Evolutionary conservation across 116 monocot species (phyloP), one percentile per base, ranked within the genome.

Genomic region (Dioscorea cayenensis): DNA sequence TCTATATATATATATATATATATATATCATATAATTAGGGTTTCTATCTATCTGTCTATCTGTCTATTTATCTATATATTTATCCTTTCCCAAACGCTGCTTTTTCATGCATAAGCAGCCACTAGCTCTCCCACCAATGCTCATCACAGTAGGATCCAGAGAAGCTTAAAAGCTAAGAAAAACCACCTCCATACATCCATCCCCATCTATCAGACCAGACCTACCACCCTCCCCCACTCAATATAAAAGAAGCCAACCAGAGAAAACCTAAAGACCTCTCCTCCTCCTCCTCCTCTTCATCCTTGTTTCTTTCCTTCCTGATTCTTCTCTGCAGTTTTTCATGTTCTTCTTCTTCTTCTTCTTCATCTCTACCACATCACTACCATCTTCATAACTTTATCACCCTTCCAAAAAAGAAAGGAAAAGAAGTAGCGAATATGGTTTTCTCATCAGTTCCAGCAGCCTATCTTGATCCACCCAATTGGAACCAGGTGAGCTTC

Each of bases 391-490:
- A 3, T 43, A 43, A 9, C 43, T 12, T 43, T 43, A 43, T 43
- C 43, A 10, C 43, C 8, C 43, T 43, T 38, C 38, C 38, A 68
- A 65, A 78, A 55, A 77, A 17, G n/a, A 78, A 77, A 72, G 73
- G 67, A 64, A 60, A 62, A 19, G 50, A 76, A 76, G 61, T 23
- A 73, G 51, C 23, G 1, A 66, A 66, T 81, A 92, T 92, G 92
- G 88, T 80, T 76, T 87, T 87, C 51, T 64, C 87, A 69, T 90
- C 90, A 67, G 69, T 90, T 84, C 84, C 87, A 63, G 69, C 87
- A 63, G 69, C 71, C 75, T 90, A 92, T 75, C 73, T 84, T 61
- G 92, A 92, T 92, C 88, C 88, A 70, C 85, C 88, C 69, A 84
- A 82, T 71, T 92, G 92, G 92, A 88, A 85, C 85, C 87, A 84